phyloP scores from a whole-genome alignment of 2,329 filamentous ascomycete genomes.

The Fusarium sp. region DNA sequence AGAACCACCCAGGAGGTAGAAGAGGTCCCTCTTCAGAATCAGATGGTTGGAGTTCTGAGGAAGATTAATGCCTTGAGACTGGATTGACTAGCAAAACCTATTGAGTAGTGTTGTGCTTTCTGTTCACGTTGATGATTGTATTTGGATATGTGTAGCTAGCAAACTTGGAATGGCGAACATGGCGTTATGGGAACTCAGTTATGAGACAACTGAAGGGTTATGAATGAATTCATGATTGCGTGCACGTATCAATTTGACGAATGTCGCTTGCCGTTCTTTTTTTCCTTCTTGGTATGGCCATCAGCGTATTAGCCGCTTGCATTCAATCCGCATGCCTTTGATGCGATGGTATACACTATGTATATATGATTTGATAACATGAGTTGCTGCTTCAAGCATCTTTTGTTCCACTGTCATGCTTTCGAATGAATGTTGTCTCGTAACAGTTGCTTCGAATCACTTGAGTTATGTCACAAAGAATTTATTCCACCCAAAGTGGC shows the following conservation, averaged over 20 bases:
- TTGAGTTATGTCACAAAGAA: background rate
- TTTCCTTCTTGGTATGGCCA: background rate
- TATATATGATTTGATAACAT: background rate
- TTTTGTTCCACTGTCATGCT: background rate
- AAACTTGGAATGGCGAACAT: conserved; percentile 22
- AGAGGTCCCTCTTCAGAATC: conserved; percentile 7
- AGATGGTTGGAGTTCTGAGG: conserved; percentile 11
- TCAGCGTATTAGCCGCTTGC: background rate
- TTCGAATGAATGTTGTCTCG: background rate
- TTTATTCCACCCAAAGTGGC: background rate
- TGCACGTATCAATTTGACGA: background rate
- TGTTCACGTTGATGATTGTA: background rate
- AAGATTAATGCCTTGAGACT: background rate
- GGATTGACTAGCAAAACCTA: conserved; percentile 6
- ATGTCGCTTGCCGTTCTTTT: conserved; percentile 4
- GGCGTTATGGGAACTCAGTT: conserved; percentile 21
- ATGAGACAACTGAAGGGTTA: background rate
- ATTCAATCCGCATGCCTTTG: background rate
- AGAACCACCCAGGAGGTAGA: conserved; percentile 24
- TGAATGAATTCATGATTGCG: conserved; percentile 8
- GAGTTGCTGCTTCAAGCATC: background rate
- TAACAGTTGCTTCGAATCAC: background rate
- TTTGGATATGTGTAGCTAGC: conserved; percentile 22
- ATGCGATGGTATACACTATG: background rate
- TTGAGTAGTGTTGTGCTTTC: background rate